Evolutionary conservation across 108 stramenopile genomes (phyloP).

Genomic region (Phaeodactylum tricornutum): DNA sequence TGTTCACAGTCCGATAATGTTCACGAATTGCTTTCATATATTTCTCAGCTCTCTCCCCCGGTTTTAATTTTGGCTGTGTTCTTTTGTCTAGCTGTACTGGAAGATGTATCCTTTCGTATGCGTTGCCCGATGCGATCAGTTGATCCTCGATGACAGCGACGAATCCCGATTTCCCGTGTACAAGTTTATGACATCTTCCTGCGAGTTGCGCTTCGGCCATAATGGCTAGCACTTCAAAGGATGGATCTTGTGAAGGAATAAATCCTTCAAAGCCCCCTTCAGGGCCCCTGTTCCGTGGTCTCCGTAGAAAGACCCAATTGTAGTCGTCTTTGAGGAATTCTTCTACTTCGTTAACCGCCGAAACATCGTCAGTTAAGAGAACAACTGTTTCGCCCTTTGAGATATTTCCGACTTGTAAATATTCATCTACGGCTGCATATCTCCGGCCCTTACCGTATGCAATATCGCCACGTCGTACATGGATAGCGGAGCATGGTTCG

Average conservation of each 20-base stretch:
- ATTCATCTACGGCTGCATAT: conserved; percentile 7
- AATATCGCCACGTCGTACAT: conserved; percentile 17
- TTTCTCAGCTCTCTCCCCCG: not conserved
- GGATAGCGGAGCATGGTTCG: conserved; percentile 10
- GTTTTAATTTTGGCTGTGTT: not conserved
- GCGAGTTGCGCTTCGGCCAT: conserved; percentile 6
- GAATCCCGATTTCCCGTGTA: conserved; percentile 9
- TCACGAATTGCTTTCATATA: conserved; percentile 3
- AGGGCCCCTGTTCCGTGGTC: conserved; percentile 8
- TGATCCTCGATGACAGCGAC: not conserved
- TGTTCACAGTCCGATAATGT: not conserved
- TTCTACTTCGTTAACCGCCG: conserved; percentile 15
- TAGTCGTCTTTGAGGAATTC: conserved; percentile 7
- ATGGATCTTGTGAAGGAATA: conserved; percentile 12
- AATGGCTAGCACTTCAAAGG: conserved; percentile 9
- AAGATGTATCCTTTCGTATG: not conserved
- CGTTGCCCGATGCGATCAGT: not conserved
- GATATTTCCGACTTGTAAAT: conserved; percentile 2
- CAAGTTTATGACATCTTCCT: conserved; percentile 1
- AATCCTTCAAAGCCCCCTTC: conserved; percentile 13
- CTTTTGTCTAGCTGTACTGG: conserved; percentile 1
- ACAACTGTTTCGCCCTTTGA: conserved; percentile 8
- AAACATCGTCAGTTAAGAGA: conserved; percentile 20
- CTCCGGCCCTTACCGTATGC: conserved; percentile 5
- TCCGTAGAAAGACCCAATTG: conserved; percentile 19